Percentiles rank a stretch among this genome's conserved stretches.
phyloP scores from a whole-genome alignment of 2,329 filamentous ascomycete genomes.

The Aspergillus pseudotamarii region DNA sequence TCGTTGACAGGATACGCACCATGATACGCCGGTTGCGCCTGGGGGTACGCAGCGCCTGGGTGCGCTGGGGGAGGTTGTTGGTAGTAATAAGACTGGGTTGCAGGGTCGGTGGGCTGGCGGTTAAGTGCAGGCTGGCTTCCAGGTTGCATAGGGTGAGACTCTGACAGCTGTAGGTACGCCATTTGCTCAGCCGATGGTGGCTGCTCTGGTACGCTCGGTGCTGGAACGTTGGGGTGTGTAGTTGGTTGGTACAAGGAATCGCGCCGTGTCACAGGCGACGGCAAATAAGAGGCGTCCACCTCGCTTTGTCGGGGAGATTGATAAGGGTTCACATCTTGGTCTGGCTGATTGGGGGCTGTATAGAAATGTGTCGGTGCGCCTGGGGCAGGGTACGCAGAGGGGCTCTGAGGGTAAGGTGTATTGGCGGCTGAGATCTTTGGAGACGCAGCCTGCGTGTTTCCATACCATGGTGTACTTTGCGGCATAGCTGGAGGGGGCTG shows the following conservation, averaged over 20 bases:
- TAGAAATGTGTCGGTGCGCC: conserved; percentile 24
- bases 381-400: conserved; percentile 20
- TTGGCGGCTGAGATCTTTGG: conserved; percentile 22
- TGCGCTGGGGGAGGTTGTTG: conserved; percentile 20
- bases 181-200: conserved; percentile 17
- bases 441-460: conserved; percentile 22
- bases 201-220: conserved; percentile 21
- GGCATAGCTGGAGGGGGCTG: conserved; percentile 19
- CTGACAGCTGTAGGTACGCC: conserved; percentile 21
- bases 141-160: conserved; percentile 17
- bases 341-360: conserved; percentile 15
- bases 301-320: conserved; percentile 23
- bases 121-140: conserved; percentile 16
- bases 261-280: conserved; percentile 24
- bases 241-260: conserved; percentile 29
- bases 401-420: conserved; percentile 19
- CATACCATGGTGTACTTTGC: conserved; percentile 26
- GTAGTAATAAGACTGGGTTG: conserved; percentile 24
- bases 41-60: conserved; percentile 17
- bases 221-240: conserved; percentile 10
- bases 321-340: conserved; percentile 20
- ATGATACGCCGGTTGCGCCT: conserved; percentile 15
- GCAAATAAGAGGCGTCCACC: conserved; percentile 22
- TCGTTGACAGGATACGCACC: conserved; percentile 20
- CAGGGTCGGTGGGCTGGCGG: conserved; percentile 18